Evolutionary conservation across 73 alveolate genomes (phyloP), one percentile per base, ranked within the genome.

Genomic region (Paramecium biaurelia): DNA sequence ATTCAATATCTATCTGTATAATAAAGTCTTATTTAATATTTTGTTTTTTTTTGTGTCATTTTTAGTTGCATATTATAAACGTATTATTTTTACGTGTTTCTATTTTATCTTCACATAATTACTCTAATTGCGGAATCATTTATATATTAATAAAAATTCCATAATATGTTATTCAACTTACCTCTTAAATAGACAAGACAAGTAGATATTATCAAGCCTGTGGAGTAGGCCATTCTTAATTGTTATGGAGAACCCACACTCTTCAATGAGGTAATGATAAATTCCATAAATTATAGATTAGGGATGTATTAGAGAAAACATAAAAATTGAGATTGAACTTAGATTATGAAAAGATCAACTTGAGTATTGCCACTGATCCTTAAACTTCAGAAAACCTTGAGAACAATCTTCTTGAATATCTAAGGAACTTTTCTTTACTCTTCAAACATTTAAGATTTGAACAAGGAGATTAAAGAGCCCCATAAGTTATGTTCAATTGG

Each of bases 91-190:
- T 38, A 24, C 20, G 42, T 0, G 34, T 45, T 47, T 43, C 47
- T 8, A 43, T 23, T 79, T 79, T 79, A 10, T 79, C 90, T 20
- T 42, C 37, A 23, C 90, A 32, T 42, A 79, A 79, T 30, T 79
- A 32, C 14, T 43, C 74, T 43, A 79, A 79, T 79, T 79, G 47
- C 42, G 90, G 90, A 79, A 79, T 79, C 90, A 43, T 79, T 35
- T 74, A 47, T 21, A 79, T 72, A 72, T 35, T 72, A 72, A 72
- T 72, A 72, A 72, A 53, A 72, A 72, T 72, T 32, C 86, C 58
- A 72, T 72, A 63, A 63, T 63, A 79, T 79, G 90, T 43, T 79
- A 79, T 72, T 35, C 86, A 79, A 79, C 74, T 63, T 79, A 21
- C 74, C 90, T 24, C 90, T 79, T 24, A 79, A 79, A 79, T 23